phyloP scores from a whole-genome alignment of 176 grass and related monocot species.

The Oryza nivara region DNA sequence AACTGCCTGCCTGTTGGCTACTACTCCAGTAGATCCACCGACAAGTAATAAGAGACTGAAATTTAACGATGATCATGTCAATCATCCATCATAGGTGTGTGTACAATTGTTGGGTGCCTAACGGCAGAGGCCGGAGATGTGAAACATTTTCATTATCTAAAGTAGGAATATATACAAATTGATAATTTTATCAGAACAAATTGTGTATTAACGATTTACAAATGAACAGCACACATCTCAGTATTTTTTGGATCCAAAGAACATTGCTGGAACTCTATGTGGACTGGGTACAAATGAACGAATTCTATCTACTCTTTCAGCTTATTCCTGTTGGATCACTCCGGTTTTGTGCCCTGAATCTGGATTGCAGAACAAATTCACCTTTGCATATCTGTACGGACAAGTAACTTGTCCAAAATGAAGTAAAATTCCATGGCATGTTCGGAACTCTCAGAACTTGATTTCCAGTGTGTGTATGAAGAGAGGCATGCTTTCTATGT shows the following conservation, averaged over 20 bases:
- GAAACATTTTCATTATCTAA: neutral
- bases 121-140: neutral
- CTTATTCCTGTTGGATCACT: constrained; percentile 28
- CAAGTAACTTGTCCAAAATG: neutral
- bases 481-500: constrained; percentile 9
- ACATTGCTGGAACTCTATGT: constrained; percentile 36
- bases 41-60: constrained; percentile 10
- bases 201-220: constrained; percentile 28
- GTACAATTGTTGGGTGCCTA: neutral
- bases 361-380: constrained; percentile 1
- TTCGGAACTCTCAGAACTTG: constrained; percentile 4
- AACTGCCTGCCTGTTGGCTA: neutral
- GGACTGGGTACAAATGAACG: constrained; percentile 35
- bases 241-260: constrained; percentile 36
- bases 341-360: constrained; percentile 17
- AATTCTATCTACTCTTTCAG: constrained; percentile 33
- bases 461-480: constrained; percentile 5
- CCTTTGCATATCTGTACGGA: constrained; percentile 5
- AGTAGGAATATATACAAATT: constrained; percentile 10
- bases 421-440: constrained; percentile 15
- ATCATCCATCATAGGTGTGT: neutral
- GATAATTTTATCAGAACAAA: neutral
- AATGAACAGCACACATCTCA: neutral
- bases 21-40: constrained; percentile 37
- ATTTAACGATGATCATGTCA: neutral